phyloP scores from a whole-genome alignment of 2,329 filamentous ascomycete species.

The Epichloe typhina region DNA sequence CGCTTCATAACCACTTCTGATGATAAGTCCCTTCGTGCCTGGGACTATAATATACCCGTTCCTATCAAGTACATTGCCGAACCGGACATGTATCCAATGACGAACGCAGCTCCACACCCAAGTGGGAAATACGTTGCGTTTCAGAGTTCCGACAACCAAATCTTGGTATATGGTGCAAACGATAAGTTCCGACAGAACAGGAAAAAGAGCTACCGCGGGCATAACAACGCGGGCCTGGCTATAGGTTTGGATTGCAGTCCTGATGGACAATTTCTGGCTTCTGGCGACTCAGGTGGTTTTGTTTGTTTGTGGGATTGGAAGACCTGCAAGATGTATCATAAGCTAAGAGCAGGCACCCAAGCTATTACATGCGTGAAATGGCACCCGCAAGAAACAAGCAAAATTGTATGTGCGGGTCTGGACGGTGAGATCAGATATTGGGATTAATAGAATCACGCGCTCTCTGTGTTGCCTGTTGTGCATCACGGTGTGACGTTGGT shows the following conservation, averaged over 20 bases:
- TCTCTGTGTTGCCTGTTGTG: neutral
- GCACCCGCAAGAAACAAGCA: conserved; percentile 96
- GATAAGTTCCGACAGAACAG: conserved; percentile 96
- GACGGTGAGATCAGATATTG: conserved; percentile 85
- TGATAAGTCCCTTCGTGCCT: conserved; percentile 88
- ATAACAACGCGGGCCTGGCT: conserved; percentile 89
- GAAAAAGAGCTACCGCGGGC: conserved; percentile 91
- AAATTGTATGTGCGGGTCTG: conserved; percentile 80
- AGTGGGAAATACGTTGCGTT: conserved; percentile 90
- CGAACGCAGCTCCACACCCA: conserved; percentile 70
- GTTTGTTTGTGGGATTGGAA: conserved; percentile 99
- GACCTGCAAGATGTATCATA: conserved; percentile 98
- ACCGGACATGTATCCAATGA: conserved; percentile 95
- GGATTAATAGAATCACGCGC: conserved; percentile 47
- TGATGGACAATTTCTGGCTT: conserved; percentile 82
- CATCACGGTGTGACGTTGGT: neutral
- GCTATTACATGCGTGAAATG: conserved; percentile 80
- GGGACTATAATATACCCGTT: conserved; percentile 97
- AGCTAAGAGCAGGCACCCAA: conserved; percentile 73
- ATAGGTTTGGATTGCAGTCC: conserved; percentile 82
- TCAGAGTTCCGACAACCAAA: conserved; percentile 89
- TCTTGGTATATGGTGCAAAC: conserved; percentile 85
- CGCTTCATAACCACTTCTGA: conserved; percentile 97
- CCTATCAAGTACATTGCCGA: conserved; percentile 98
- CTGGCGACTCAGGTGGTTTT: conserved; percentile 76